phyloP scores from a whole-genome alignment of 2,329 filamentous ascomycete species.

The Arthroderma sp. region DNA sequence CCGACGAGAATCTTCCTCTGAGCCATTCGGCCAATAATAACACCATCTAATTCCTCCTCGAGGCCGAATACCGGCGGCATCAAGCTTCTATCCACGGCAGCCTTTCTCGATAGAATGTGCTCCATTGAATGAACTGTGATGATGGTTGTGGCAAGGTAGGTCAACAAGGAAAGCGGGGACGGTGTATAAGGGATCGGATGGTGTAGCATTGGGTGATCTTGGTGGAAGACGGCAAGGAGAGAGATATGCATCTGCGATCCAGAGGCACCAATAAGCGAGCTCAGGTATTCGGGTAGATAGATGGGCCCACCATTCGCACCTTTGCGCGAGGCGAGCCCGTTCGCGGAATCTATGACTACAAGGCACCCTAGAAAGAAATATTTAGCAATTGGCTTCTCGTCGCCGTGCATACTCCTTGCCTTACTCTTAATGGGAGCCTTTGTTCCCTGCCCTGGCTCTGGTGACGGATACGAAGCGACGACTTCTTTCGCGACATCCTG shows the following conservation, averaged over 20 bases:
- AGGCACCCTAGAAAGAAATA: slow-evolving; percentile 48
- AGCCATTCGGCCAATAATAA: slow-evolving; percentile 51
- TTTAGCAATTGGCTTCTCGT: not conserved
- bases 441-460: not conserved
- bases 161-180: slow-evolving; percentile 56
- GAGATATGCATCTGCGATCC: slow-evolving; percentile 38
- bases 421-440: not conserved
- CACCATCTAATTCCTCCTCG: slow-evolving; percentile 61
- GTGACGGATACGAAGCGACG: slow-evolving; percentile 21
- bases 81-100: slow-evolving; percentile 61
- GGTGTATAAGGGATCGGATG: slow-evolving; percentile 39
- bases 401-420: not conserved
- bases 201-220: slow-evolving; percentile 52
- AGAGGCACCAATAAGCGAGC: slow-evolving; percentile 49
- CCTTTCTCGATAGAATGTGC: slow-evolving; percentile 60
- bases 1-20: slow-evolving; percentile 23
- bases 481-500: slow-evolving; percentile 48
- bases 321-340: slow-evolving; percentile 41
- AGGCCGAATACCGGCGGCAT: slow-evolving; percentile 68
- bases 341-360: slow-evolving; percentile 67
- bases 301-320: slow-evolving; percentile 37
- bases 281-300: slow-evolving; percentile 55
- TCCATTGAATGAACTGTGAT: slow-evolving; percentile 59
- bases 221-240: slow-evolving; percentile 68
- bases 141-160: slow-evolving; percentile 79